phyloP scores from a whole-genome alignment of 306 rosid genomes.

The Alnus rubra region DNA sequence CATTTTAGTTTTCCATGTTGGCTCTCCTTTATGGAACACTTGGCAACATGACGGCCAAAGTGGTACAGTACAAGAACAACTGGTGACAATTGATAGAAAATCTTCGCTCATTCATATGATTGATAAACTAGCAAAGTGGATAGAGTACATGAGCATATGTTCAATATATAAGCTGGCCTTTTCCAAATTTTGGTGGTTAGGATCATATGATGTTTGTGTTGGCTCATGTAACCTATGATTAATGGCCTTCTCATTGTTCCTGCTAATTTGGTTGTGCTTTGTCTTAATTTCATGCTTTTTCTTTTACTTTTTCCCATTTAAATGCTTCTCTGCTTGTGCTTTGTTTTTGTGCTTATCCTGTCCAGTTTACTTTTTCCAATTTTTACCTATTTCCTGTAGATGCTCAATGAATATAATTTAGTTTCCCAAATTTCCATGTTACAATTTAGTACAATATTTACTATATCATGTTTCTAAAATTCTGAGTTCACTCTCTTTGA shows the following conservation, averaged over 20 bases:
- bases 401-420: constrained; percentile 6
- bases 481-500: constrained; percentile 27
- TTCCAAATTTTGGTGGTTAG: not conserved
- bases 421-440: not conserved
- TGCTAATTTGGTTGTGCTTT: not conserved
- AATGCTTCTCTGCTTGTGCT: not conserved
- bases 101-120: not conserved
- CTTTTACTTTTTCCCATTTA: not conserved
- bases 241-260: not conserved
- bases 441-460: constrained; percentile 5
- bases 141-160: not conserved
- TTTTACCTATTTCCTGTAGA: not conserved
- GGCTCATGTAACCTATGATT: not conserved
- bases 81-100: not conserved
- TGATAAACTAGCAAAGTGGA: not conserved
- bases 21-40: not conserved
- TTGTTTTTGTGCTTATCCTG: not conserved
- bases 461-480: constrained; percentile 24
- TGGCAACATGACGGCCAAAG: not conserved
- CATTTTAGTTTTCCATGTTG: not conserved
- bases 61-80: not conserved
- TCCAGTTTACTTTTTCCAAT: not conserved
- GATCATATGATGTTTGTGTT: not conserved
- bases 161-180: not conserved
- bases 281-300: not conserved